A percentile compares a stretch with the other conserved stretches of the same genome.
Conservation (phyloP, 495 filamentous ascomycete genomes). For the Lindgomyces ingoldianus region DNA sequence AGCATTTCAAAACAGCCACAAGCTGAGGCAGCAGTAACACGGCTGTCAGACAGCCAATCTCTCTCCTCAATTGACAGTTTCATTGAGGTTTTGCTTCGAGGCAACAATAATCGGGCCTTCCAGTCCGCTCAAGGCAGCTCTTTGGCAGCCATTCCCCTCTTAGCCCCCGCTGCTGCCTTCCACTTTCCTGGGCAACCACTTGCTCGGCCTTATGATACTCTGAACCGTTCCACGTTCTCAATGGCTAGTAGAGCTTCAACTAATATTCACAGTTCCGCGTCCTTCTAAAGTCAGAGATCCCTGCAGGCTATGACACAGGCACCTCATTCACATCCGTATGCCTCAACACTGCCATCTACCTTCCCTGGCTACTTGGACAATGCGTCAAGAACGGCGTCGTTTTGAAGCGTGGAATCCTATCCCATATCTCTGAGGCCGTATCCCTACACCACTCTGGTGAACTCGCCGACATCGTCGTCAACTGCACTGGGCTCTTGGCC, state of each 20-base stretch:
- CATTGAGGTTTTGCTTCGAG: too few species aligned
- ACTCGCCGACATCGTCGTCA: constrained; percentile 71
- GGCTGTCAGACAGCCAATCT: neutral
- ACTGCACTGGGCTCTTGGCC: constrained; percentile 81
- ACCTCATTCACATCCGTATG: constrained; percentile 79
- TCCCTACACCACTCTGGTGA: constrained; percentile 60
- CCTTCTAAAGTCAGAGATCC: constrained; percentile 58
- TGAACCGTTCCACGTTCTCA: neutral
- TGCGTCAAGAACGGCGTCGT: constrained; percentile 69
- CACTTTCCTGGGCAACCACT: too few species aligned
- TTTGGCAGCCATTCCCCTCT: too few species aligned
- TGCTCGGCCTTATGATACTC: neutral
- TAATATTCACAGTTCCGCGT: constrained; percentile 39
- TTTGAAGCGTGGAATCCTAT: constrained; percentile 61
- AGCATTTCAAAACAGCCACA: neutral
- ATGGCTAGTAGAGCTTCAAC: neutral
- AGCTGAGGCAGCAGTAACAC: neutral
- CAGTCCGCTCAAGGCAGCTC: too few species aligned
- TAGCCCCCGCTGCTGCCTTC: too few species aligned
- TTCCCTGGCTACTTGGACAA: constrained; percentile 78
- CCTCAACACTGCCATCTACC: constrained; percentile 87
- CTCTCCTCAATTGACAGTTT: too few species aligned
- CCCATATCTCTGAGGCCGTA: constrained; percentile 73
- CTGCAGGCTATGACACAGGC: constrained; percentile 63
- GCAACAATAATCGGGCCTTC: too few species aligned